These are phyloP conservation scores for Magnaporthiopsis incrustans DNA, from an alignment of 2,329 filamentous ascomycete species.

Conservation along the genomic window DNA sequence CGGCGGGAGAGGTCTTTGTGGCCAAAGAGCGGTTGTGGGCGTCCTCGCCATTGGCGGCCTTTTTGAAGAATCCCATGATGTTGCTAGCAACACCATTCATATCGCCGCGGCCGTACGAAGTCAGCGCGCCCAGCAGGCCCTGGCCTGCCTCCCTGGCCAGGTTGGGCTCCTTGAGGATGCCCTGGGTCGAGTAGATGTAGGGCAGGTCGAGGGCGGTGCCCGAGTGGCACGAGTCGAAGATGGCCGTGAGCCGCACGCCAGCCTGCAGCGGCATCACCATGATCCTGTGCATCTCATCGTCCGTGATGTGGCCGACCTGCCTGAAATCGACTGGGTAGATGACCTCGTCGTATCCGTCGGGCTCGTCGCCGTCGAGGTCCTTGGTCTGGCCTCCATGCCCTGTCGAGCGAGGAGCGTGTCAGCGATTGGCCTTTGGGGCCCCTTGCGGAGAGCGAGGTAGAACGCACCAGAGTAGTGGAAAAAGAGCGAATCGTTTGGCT, in stretches of 20 bases:
- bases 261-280: slow-evolving; percentile 52
- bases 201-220: slow-evolving; percentile 59
- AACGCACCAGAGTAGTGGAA: slow-evolving; percentile 87
- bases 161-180: slow-evolving; percentile 61
- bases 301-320: slow-evolving; percentile 71
- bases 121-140: slow-evolving; percentile 51
- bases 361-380: slow-evolving; percentile 71
- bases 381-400: slow-evolving; percentile 76
- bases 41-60: slow-evolving; percentile 74
- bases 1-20: slow-evolving; percentile 89
- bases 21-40: slow-evolving; percentile 70
- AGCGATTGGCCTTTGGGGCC: neutral
- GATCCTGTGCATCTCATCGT: slow-evolving; percentile 74
- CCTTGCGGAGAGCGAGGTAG: neutral
- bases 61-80: slow-evolving; percentile 80
- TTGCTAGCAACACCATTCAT: slow-evolving; percentile 74
- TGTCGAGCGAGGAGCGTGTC: slow-evolving; percentile 19
- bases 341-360: slow-evolving; percentile 75
- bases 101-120: slow-evolving; percentile 60
- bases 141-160: slow-evolving; percentile 60
- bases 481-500: slow-evolving; percentile 88
- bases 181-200: slow-evolving; percentile 62
- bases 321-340: slow-evolving; percentile 79
- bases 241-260: slow-evolving; percentile 53
- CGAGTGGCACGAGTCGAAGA: slow-evolving; percentile 60